These are phyloP conservation scores for Camellia oleifera DNA, from an alignment of 179 eudicot genomes.

Conservation along the genomic window DNA sequence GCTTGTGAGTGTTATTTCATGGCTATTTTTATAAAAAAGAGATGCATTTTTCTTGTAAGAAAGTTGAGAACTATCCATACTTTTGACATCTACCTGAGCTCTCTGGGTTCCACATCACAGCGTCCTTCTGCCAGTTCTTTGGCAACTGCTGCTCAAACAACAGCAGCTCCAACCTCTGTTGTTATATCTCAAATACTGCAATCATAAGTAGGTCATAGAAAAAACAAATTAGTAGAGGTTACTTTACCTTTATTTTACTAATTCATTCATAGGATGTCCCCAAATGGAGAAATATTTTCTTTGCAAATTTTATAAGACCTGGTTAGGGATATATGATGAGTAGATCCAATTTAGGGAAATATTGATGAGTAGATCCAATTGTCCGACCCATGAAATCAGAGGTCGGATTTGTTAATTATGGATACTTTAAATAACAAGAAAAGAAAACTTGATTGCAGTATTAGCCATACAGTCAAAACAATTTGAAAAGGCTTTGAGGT, in stretches of 20 bases:
- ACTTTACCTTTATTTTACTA: background rate
- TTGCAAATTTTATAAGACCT: background rate
- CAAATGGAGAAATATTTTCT: background rate
- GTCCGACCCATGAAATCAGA: background rate
- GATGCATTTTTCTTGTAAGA: constrained; percentile 12
- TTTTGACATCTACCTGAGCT: constrained; percentile 77
- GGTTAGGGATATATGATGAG: background rate
- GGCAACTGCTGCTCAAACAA: constrained; percentile 67
- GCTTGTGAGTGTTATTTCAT: background rate
- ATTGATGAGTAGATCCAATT: background rate
- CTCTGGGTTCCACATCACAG: constrained; percentile 73
- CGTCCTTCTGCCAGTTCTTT: constrained; percentile 89
- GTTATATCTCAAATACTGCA: constrained; percentile 93
- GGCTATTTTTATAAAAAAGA: background rate
- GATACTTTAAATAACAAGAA: background rate
- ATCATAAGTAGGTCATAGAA: background rate
- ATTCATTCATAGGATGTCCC: background rate
- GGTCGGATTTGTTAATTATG: background rate
- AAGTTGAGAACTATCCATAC: constrained; percentile 34
- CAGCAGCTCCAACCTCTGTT: constrained; percentile 93
- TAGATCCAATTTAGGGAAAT: too few species aligned
- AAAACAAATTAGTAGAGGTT: background rate
- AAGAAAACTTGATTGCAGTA: background rate
- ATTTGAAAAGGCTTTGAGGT: background rate
- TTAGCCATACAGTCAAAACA: background rate